These are phyloP conservation scores for Brachypodium distachyon DNA, from an alignment of 202 grass and related monocot genomes.

Conservation along the genomic window DNA sequence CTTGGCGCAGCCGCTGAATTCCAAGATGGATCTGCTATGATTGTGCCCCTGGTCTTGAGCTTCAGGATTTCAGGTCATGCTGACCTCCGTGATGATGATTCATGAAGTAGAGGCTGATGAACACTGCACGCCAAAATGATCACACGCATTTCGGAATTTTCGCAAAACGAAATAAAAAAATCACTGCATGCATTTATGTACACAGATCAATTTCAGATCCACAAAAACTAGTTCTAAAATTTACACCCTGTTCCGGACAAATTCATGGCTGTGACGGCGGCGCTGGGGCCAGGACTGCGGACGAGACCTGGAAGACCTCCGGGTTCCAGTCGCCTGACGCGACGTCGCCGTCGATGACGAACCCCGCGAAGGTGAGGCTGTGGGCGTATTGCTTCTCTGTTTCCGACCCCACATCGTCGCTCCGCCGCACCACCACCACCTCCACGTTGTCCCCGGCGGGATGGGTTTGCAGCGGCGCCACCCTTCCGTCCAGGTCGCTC, in stretches of 20 bases:
- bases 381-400: slow-evolving; percentile 38
- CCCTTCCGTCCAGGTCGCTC: slow-evolving; percentile 18
- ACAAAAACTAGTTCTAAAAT: slow-evolving; percentile 16
- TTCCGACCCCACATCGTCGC: neutral
- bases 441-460: neutral
- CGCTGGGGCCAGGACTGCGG: slow-evolving; percentile 7
- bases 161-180: neutral
- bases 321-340: slow-evolving; percentile 60
- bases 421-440: neutral
- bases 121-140: neutral
- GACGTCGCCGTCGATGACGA: slow-evolving; percentile 65
- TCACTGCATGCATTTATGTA: neutral
- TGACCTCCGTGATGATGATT: neutral
- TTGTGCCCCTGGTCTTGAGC: slow-evolving; percentile 13
- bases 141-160: neutral
- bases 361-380: slow-evolving; percentile 60
- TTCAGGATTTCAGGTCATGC: neutral
- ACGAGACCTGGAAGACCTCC: slow-evolving; percentile 54
- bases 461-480: neutral
- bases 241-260: slow-evolving; percentile 13
- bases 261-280: neutral
- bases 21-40: slow-evolving; percentile 25
- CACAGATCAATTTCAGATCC: neutral
- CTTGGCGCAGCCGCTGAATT: neutral
- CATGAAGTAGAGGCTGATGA: neutral